Evolutionary conservation across 345 rosid species (phyloP).

Genomic region (Gossypium rotundifolium): DNA sequence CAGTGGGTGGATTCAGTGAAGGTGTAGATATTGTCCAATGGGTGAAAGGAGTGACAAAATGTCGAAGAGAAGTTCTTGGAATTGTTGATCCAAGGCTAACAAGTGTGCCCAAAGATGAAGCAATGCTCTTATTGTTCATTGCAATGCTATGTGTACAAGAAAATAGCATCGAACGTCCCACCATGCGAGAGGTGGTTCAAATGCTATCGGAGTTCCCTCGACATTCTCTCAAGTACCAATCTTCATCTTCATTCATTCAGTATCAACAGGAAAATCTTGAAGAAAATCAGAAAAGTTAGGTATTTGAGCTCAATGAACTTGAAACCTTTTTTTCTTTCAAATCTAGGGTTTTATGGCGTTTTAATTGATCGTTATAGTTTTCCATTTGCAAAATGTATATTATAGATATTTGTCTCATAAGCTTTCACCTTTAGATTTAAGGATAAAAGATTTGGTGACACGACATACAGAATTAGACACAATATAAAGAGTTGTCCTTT

Average conservation of each 20-base stretch:
- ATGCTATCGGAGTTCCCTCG: slow-evolving; percentile 48
- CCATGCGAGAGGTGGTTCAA: slow-evolving; percentile 68
- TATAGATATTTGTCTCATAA: background rate
- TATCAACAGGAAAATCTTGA: slow-evolving; percentile 10
- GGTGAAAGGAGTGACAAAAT: slow-evolving; percentile 31
- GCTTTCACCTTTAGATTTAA: background rate
- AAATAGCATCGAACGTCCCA: slow-evolving; percentile 56
- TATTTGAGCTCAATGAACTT: background rate
- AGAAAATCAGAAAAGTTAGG: slow-evolving; percentile 17
- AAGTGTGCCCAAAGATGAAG: slow-evolving; percentile 42
- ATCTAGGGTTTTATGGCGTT: background rate
- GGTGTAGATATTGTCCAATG: slow-evolving; percentile 69
- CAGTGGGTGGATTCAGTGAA: slow-evolving; percentile 54
- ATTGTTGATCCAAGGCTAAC: slow-evolving; percentile 43
- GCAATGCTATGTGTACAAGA: slow-evolving; percentile 62
- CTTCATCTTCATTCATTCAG: slow-evolving; percentile 22
- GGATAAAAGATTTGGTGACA: slow-evolving; percentile 13
- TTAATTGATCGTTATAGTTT: slow-evolving; percentile 14
- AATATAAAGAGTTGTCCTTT: too few species aligned
- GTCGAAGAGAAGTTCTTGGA: slow-evolving; percentile 30
- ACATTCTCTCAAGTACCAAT: slow-evolving; percentile 14
- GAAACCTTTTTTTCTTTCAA: background rate
- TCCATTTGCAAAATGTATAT: slow-evolving; percentile 22
- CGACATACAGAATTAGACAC: too few species aligned
- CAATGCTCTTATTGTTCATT: slow-evolving; percentile 47